Percentiles rank a stretch among this genome's conserved stretches.
phyloP scores from a whole-genome alignment of 306 rosid genomes.

The Vigna trinervia region DNA sequence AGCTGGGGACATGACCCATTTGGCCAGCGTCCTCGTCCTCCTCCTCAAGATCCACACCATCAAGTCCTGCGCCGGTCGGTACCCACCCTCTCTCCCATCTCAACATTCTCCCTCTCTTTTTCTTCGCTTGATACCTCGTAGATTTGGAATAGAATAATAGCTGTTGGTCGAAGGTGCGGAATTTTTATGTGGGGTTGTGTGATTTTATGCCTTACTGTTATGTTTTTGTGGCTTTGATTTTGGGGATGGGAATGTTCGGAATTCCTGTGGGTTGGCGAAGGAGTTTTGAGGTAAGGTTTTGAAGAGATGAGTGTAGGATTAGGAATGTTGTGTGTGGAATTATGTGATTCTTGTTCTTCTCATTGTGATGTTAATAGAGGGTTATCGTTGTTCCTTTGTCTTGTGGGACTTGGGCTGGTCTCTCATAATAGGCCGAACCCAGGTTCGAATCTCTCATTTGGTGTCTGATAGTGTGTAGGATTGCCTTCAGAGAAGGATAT shows the following conservation, averaged over 20 bases:
- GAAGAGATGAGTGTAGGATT: not conserved
- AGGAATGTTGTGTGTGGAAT: not conserved
- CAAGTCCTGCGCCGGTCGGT: slow-evolving; percentile 89
- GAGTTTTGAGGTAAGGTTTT: not conserved
- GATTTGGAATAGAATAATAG: not conserved
- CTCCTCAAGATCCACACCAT: slow-evolving; percentile 97
- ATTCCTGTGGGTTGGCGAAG: not conserved
- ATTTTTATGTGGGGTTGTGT: not conserved
- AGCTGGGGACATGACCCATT: slow-evolving; percentile 91
- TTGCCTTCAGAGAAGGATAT: not conserved
- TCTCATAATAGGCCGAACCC: not conserved
- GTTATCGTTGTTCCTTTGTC: not conserved
- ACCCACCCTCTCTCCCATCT: not conserved
- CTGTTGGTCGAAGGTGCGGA: not conserved
- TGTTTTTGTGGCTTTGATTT: not conserved
- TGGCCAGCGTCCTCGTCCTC: slow-evolving; percentile 83
- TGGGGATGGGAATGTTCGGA: not conserved
- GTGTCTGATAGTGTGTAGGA: not conserved
- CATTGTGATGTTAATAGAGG: not conserved
- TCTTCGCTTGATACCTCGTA: not conserved
- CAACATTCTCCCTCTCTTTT: not conserved
- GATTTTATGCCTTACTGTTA: not conserved
- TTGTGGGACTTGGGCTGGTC: not conserved
- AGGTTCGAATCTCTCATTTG: not conserved
- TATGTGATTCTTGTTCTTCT: not conserved